phyloP scores from a whole-genome alignment of 2,329 filamentous ascomycete genomes.

The Xylaria sp. region DNA sequence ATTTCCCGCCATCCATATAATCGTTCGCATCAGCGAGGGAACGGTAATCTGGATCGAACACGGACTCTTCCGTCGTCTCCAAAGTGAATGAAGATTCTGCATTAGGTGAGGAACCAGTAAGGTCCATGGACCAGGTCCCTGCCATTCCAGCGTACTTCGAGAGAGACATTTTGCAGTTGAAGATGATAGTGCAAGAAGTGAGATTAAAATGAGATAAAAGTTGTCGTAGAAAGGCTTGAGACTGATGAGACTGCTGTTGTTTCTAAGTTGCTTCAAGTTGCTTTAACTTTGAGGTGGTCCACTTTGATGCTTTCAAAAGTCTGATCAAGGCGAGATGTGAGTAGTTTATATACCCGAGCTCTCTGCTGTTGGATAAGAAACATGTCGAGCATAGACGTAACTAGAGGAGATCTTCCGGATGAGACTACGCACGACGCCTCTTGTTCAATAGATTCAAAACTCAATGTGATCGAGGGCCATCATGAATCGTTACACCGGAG shows the following conservation, averaged over 20 bases:
- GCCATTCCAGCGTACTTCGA: slow-evolving; percentile 26
- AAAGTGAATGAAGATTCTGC: slow-evolving; percentile 11
- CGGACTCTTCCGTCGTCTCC: slow-evolving; percentile 21
- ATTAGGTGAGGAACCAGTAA: slow-evolving; percentile 1
- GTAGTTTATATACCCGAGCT: slow-evolving; percentile 17
- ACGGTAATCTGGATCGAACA: slow-evolving; percentile 21
- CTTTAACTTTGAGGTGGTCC: not conserved
- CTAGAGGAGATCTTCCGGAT: not conserved
- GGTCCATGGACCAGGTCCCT: slow-evolving; percentile 22
- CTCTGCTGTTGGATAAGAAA: not conserved
- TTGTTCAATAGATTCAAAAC: slow-evolving; percentile 3
- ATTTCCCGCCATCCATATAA: slow-evolving; percentile 18
- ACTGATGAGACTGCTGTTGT: too few relatives aligned
- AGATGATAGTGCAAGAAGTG: not conserved
- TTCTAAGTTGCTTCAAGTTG: not conserved
- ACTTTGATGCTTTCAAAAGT: not conserved
- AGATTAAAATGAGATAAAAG: not conserved
- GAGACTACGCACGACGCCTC: not conserved
- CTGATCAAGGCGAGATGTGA: not conserved
- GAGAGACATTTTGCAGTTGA: slow-evolving; percentile 11
- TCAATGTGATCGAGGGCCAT: not conserved
- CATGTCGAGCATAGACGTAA: not conserved
- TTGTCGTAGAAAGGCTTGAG: too few relatives aligned
- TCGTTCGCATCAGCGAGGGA: slow-evolving; percentile 17
- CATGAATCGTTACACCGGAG: not conserved